phyloP scores from a whole-genome alignment of 805 yeast genomes.

The Pichia exigua region DNA sequence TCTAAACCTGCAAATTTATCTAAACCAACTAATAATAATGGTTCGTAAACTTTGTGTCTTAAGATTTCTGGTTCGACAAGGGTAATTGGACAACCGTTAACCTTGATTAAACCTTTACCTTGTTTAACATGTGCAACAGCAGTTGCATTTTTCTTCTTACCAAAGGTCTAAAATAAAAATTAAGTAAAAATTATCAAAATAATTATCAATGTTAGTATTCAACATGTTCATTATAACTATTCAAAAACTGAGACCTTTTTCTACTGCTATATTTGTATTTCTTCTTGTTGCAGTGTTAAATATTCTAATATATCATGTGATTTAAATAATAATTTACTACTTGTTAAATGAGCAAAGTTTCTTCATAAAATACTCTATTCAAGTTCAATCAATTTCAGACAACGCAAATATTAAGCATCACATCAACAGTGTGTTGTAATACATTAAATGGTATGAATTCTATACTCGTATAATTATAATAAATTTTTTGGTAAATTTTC shows the following conservation, averaged over 20 bases:
- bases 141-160: constrained; percentile 99
- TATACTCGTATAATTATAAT: background rate
- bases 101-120: constrained; percentile 99
- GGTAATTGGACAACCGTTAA: constrained; percentile 98
- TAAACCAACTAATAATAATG: constrained; percentile 94
- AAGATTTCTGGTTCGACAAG: constrained; percentile 98
- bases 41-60: constrained; percentile 99
- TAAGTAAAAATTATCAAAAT: too few species aligned
- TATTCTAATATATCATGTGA: too few species aligned
- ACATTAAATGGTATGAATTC: background rate
- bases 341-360: too few species aligned
- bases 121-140: constrained; percentile 99
- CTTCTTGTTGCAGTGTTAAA: too few species aligned
- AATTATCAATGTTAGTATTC: constrained; percentile 16
- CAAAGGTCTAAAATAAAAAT: constrained; percentile 74
- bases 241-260: too few species aligned
- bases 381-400: too few species aligned
- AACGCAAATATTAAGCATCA: too few species aligned
- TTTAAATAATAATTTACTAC: too few species aligned
- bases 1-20: constrained; percentile 98
- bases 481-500: too few species aligned
- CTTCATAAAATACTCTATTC: too few species aligned
- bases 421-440: too few species aligned
- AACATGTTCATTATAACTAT: background rate
- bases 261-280: background rate